A percentile compares a stretch with the other conserved stretches of the same genome.
Evolutionary conservation across 2,329 filamentous ascomycete species (phyloP).

Genomic region (Epichloe aotearoae): DNA sequence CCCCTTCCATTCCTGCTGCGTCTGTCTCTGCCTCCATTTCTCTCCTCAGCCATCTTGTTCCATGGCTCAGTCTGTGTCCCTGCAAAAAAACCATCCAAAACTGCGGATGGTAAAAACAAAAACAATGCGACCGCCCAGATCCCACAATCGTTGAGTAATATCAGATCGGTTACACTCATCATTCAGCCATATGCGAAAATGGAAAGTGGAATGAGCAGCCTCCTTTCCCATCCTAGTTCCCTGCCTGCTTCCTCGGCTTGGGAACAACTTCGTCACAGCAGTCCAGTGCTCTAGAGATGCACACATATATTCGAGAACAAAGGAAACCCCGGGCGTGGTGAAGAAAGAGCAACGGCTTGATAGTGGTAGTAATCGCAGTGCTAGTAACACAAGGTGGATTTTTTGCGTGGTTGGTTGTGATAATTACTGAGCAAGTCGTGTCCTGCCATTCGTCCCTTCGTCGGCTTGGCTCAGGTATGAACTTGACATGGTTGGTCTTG

Average conservation of each 20-base stretch:
- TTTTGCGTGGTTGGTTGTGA: background rate
- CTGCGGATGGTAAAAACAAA: background rate
- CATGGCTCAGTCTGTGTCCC: background rate
- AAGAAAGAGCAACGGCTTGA: background rate
- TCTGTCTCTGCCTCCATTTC: background rate
- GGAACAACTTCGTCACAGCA: background rate
- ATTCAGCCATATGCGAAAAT: background rate
- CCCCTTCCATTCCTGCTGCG: background rate
- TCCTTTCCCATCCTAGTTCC: background rate
- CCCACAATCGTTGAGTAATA: background rate
- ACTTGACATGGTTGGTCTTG: background rate
- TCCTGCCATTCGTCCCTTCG: background rate
- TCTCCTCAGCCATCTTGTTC: background rate
- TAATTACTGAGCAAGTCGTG: background rate
- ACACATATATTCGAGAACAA: background rate
- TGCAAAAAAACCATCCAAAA: constrained; percentile 8
- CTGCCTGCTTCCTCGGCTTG: background rate
- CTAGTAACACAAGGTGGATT: background rate
- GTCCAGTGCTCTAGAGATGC: background rate
- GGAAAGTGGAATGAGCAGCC: background rate
- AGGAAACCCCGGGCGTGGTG: background rate
- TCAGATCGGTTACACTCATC: constrained; percentile 2
- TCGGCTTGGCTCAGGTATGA: background rate
- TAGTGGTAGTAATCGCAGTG: constrained; percentile 3
- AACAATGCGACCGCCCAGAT: background rate